Base-by-base conservation (phyloP, 2,329 filamentous ascomycete species). In the Colletotrichum tanaceti region DNA sequence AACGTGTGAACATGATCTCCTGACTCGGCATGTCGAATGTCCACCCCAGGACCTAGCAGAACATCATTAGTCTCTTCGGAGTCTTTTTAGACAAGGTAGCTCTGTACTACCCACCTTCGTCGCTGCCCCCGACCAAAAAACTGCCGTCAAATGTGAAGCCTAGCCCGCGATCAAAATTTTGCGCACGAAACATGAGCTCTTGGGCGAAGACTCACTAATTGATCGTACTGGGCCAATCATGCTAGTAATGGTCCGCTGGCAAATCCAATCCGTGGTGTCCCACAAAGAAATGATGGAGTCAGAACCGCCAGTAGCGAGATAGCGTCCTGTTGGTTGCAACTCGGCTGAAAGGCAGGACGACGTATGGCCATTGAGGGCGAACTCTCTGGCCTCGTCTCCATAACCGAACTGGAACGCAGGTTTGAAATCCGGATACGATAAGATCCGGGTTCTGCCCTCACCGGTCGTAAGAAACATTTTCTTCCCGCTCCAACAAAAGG, bases 101-200 rank as follows among this genome's bases (percentile, higher is more conserved):
- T 18, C 16, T 11, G 32, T 20, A 14, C 43, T 22, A 61, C 80
- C 76, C 79, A 83, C 88, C 90, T 79, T 93, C 91, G 63, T 93
- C 91, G 66, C 90, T 91, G 22, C 91, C 92, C 11, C 89, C 91
- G 2, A 90, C 88, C 28, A 94, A 81, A 75, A 90, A 95, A 74
- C 87, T 90, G 1, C 92, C 92, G 73, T 94, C 92, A 78, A 92
- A 94, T 18, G 88, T 91, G 76, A 94, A 95, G 75, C 90, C 90
- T 88, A 14, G 41, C 7, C 5, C 18, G 10, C 20, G 1, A 35
- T 64, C 16, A 70, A 61, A 16, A 39, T 11, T n/a, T 1, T 14
- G 6, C 1, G 16, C 22, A 20, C 10, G 20, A 32, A 13, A 24
- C 10, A 43, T 16, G 2, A 20, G 18, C 11, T 28, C 5, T n/a